Percentiles rank a stretch among this genome's conserved stretches.
Conservation (phyloP, 2,329 filamentous ascomycete species). For the Spiromastix sp. region DNA sequence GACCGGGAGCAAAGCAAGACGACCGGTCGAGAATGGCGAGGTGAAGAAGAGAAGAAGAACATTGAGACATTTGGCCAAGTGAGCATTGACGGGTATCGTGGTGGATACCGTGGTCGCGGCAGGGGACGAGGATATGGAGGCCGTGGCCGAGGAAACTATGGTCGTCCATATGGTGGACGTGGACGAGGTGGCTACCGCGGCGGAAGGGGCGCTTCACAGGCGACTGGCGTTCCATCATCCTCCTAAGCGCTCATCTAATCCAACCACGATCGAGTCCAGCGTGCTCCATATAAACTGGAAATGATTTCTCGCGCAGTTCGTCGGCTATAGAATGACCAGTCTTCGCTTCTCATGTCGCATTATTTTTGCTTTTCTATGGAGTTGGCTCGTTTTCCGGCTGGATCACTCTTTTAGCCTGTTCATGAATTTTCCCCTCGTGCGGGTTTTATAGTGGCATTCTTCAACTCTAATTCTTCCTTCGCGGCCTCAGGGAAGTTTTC, state of each 20-base stretch:
- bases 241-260: too few species aligned
- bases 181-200: slow-evolving; percentile 37
- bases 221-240: slow-evolving; percentile 26
- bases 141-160: slow-evolving; percentile 39
- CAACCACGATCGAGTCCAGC: neutral
- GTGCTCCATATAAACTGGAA: too few species aligned
- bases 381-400: too few species aligned
- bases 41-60: slow-evolving; percentile 88
- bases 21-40: slow-evolving; percentile 80
- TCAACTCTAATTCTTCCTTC: too few species aligned
- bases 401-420: too few species aligned
- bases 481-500: too few species aligned
- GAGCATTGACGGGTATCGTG: slow-evolving; percentile 81
- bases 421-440: too few species aligned
- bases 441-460: too few species aligned
- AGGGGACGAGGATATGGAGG: slow-evolving; percentile 39
- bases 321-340: too few species aligned
- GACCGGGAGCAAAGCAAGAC: slow-evolving; percentile 70
- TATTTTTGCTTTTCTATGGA: too few species aligned
- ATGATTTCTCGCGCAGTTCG: too few species aligned
- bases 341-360: too few species aligned
- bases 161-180: slow-evolving; percentile 36
- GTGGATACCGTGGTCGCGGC: slow-evolving; percentile 65
- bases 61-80: slow-evolving; percentile 97
- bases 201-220: slow-evolving; percentile 25